Evolutionary conservation across 2,329 filamentous ascomycete species (phyloP), one percentile per base, ranked within the genome.

Genomic region (Tothia fuscella): DNA sequence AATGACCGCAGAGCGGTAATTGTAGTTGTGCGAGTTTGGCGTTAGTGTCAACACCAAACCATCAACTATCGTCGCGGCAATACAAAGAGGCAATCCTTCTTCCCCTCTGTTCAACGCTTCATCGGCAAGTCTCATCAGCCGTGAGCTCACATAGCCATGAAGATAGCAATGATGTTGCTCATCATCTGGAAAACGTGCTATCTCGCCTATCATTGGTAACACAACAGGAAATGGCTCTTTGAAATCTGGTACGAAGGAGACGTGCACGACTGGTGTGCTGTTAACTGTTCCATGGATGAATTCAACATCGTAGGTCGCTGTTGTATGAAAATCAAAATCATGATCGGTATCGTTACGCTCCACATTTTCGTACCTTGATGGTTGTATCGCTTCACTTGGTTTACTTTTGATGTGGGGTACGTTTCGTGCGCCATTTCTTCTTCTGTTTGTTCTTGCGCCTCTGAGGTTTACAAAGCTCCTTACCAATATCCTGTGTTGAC

Each of bases 161-260:
- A 93, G 71, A 58, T 93, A 93, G 47, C 81, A 71, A 44, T 87
- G 79, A 4, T 86, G 67, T 0, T 79, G 76, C 49, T 86, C 78
- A 38, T 72, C 68, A 14, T 72, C 58, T 40, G 69, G 67, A 56
- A 80, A 91, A 19, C 78, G 82, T 10, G 77, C 82, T 71, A 91
- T 82, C 51, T 83, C 78, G 39, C 83, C 84, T 52, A 93, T 83
- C 84, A 93, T 89, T 47, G 86, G 86, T 2, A 93, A 70, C 41
- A 80, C 78, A 39, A 76, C 74, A 3, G 85, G 84, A 54, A 88
- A 91, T 1, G 81, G 78, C 41, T 77, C 74, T 33, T 67, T 62
- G 3, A 50, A 62, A 4, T 67, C 65, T 2, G 72, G 67, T 38
- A 71, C 74, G 69, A 93, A 93, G 48, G 84, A 86, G 52, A 93